These are phyloP conservation scores for Deinandra increscens DNA, from an alignment of 129 eudicot species.

Conservation along the genomic window DNA sequence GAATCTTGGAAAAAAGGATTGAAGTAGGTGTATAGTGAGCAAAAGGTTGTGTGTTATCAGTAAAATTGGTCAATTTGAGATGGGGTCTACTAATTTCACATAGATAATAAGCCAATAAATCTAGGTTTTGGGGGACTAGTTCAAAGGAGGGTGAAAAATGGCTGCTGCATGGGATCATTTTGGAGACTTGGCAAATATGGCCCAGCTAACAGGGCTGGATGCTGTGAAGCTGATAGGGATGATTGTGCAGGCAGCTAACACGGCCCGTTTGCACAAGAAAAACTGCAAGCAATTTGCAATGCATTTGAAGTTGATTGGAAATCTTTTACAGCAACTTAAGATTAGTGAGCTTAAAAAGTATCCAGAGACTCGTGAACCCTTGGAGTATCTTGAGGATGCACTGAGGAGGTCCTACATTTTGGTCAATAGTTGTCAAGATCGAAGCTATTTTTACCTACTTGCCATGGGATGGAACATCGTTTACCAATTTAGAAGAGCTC, in stretches of 20 bases:
- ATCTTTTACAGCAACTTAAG: constrained; percentile 67
- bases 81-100: constrained; percentile 15
- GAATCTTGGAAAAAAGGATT: not conserved
- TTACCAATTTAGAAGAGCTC: constrained; percentile 88
- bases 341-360: constrained; percentile 79
- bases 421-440: constrained; percentile 89
- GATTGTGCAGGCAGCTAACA: constrained; percentile 81
- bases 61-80: not conserved
- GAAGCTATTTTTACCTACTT: constrained; percentile 84
- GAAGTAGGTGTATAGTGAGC: not conserved
- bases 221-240: constrained; percentile 72
- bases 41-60: not conserved
- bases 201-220: constrained; percentile 78
- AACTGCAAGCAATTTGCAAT: constrained; percentile 88
- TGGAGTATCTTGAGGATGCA: constrained; percentile 94
- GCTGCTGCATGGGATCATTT: constrained; percentile 69
- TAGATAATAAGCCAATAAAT: constrained; percentile 6
- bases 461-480: constrained; percentile 99
- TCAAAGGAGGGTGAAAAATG: constrained; percentile 33
- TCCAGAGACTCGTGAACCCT: constrained; percentile 91
- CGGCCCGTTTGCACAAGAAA: constrained; percentile 93
- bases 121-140: constrained; percentile 15
- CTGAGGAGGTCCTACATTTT: constrained; percentile 87
- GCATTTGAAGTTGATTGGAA: constrained; percentile 89
- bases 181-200: constrained; percentile 83